Evolutionary conservation across 805 yeast genomes (phyloP).

Genomic region (Ogataea degrootiae): DNA sequence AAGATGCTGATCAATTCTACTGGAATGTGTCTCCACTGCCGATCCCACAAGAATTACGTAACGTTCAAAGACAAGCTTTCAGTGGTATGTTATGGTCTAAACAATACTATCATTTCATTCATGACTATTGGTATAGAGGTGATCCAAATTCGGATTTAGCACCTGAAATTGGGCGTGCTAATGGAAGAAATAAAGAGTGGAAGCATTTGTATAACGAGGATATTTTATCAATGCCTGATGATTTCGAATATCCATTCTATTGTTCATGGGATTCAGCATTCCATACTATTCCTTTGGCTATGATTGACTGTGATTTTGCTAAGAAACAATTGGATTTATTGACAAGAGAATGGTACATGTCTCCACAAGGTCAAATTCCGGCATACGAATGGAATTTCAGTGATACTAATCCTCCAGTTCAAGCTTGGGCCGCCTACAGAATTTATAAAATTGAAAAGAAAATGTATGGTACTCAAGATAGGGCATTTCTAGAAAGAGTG

Average conservation of each 20-base stretch:
- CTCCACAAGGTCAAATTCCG: conserved; percentile 96
- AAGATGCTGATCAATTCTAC: conserved; percentile 90
- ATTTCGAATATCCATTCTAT: conserved; percentile 94
- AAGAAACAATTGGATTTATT: conserved; percentile 80
- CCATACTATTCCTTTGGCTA: conserved; percentile 88
- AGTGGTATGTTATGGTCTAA: conserved; percentile 93
- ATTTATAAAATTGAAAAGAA: conserved; percentile 84
- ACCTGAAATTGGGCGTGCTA: conserved; percentile 79
- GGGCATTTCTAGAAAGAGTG: conserved; percentile 82
- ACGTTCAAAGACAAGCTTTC: conserved; percentile 88
- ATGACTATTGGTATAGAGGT: conserved; percentile 81
- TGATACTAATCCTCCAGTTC: conserved; percentile 97
- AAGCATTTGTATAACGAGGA: conserved; percentile 84
- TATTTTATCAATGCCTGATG: conserved; percentile 84
- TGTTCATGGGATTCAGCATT: conserved; percentile 98
- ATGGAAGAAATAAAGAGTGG: conserved; percentile 89
- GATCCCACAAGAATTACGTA: conserved; percentile 69
- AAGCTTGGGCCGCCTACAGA: conserved; percentile 91
- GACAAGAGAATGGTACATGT: conserved; percentile 96
- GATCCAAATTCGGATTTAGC: conserved; percentile 70
- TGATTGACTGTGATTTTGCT: conserved; percentile 91
- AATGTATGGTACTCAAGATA: conserved; percentile 75
- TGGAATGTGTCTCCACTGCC: conserved; percentile 87
- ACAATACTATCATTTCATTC: conserved; percentile 84
- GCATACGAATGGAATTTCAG: conserved; percentile 96